phyloP scores from a whole-genome alignment of 2,329 filamentous ascomycete species.

The Cladophialophora chaetospira region DNA sequence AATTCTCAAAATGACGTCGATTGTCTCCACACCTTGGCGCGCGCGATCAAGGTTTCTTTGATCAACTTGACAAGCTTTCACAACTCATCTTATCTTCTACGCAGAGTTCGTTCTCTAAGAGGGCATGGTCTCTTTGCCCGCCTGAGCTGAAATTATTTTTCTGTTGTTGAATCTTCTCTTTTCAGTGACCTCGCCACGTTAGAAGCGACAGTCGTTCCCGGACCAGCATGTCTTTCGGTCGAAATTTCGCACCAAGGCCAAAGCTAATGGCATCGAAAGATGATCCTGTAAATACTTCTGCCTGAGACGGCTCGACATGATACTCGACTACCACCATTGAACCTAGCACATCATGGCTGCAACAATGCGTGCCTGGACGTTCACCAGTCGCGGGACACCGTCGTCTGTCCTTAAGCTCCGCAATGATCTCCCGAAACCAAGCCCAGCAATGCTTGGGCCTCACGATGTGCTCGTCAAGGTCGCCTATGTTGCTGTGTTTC shows the following conservation, averaged over 20 bases:
- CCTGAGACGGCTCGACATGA: not conserved
- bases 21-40: not conserved
- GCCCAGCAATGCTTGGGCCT: not conserved
- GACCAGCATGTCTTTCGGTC: not conserved
- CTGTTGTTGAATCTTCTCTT: no score
- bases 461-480: conserved; percentile 24
- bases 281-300: not conserved
- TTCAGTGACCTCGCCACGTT: not conserved
- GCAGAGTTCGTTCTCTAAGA: not conserved
- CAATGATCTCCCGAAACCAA: conserved; percentile 15
- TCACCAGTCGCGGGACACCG: conserved; percentile 12
- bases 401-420: conserved; percentile 17
- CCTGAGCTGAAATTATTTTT: no score
- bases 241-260: not conserved
- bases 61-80: not conserved
- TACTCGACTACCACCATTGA: no score
- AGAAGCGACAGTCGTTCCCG: not conserved
- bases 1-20: not conserved
- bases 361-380: conserved; percentile 22
- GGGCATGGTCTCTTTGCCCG: no score
- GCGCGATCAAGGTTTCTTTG: no score
- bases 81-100: no score
- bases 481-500: conserved; percentile 13
- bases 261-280: not conserved
- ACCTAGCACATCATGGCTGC: not conserved